These are phyloP conservation scores for Suhomyces sp. DNA, from an alignment of 805 yeast species.

Conservation along the genomic window DNA sequence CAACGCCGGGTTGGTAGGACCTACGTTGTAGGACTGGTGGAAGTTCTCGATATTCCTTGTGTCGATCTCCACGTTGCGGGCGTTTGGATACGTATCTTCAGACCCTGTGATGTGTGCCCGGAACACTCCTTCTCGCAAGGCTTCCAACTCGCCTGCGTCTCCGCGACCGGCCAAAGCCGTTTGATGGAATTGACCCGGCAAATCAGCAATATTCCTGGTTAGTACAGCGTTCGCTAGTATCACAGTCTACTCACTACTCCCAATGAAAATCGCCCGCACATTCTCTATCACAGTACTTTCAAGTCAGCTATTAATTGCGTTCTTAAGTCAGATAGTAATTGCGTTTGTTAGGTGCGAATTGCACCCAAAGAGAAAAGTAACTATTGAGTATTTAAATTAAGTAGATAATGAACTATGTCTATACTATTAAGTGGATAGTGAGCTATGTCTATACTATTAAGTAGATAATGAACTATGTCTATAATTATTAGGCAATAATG, in stretches of 20 bases:
- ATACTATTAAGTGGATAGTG: too few relatives aligned
- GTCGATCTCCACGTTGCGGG: constrained; percentile 2
- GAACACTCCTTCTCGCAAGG: constrained; percentile 1
- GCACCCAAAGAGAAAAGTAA: background rate
- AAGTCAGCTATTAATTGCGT: too few relatives aligned
- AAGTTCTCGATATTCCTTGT: constrained; percentile 12
- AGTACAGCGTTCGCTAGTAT: background rate
- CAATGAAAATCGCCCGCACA: constrained; percentile 65
- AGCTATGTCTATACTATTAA: too few relatives aligned
- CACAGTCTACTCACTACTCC: constrained; percentile 33
- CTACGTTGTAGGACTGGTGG: constrained; percentile 51
- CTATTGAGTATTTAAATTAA: too few relatives aligned
- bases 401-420: too few relatives aligned
- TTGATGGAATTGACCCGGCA: constrained; percentile 27
- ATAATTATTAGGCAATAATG: too few relatives aligned
- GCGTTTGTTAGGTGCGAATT: background rate
- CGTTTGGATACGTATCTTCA: background rate
- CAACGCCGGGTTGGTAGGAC: constrained; percentile 58
- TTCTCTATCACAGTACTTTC: constrained; percentile 12
- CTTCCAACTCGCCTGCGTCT: background rate
- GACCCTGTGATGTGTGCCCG: constrained; percentile 6
- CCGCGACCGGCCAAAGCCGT: constrained; percentile 13
- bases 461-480: too few relatives aligned
- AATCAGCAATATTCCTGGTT: constrained; percentile 20
- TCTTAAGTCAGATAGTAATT: too few relatives aligned